Percentiles rank a stretch among this genome's conserved stretches.
These are phyloP conservation scores for Linanthus parryae DNA, from an alignment of 148 eudicot genomes.

Conservation along the genomic window DNA sequence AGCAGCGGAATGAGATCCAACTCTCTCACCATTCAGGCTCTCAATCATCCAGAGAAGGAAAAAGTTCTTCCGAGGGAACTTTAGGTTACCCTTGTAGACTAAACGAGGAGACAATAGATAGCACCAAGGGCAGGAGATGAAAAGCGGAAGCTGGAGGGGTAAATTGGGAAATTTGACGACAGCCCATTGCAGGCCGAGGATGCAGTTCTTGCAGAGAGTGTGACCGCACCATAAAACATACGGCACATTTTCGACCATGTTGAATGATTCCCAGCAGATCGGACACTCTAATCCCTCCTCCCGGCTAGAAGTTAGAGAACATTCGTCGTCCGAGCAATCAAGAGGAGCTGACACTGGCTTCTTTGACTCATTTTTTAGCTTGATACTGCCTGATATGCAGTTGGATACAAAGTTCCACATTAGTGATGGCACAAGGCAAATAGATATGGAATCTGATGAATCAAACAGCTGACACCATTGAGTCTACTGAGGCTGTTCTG, in stretches of 20 bases:
- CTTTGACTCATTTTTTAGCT: too few species aligned
- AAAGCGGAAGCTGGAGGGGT: slow-evolving; percentile 59
- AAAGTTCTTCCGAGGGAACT: slow-evolving; percentile 55
- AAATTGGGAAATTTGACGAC: slow-evolving; percentile 40
- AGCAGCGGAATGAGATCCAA: slow-evolving; percentile 25
- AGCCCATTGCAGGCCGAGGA: slow-evolving; percentile 58
- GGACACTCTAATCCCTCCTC: slow-evolving; percentile 62
- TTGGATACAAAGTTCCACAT: too few species aligned
- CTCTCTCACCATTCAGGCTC: slow-evolving; percentile 60
- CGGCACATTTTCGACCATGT: slow-evolving; percentile 61
- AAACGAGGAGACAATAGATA: slow-evolving; percentile 38
- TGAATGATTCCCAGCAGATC: slow-evolving; percentile 63
- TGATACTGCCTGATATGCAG: too few species aligned
- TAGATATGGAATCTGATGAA: too few species aligned
- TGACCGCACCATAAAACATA: slow-evolving; percentile 69
- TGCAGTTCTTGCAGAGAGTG: slow-evolving; percentile 54
- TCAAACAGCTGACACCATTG: too few species aligned
- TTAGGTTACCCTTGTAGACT: slow-evolving; percentile 38
- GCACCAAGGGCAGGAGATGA: slow-evolving; percentile 70
- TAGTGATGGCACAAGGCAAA: too few species aligned
- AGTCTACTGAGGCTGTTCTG: too few species aligned
- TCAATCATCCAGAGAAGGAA: slow-evolving; percentile 72
- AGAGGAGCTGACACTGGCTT: too few species aligned
- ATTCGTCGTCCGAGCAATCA: slow-evolving; percentile 58
- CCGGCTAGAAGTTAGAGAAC: slow-evolving; percentile 32